Evolutionary conservation across 257 asterid species (phyloP), one percentile per base, ranked within the genome.

Genomic region (Nicotiana tomentosiformis): DNA sequence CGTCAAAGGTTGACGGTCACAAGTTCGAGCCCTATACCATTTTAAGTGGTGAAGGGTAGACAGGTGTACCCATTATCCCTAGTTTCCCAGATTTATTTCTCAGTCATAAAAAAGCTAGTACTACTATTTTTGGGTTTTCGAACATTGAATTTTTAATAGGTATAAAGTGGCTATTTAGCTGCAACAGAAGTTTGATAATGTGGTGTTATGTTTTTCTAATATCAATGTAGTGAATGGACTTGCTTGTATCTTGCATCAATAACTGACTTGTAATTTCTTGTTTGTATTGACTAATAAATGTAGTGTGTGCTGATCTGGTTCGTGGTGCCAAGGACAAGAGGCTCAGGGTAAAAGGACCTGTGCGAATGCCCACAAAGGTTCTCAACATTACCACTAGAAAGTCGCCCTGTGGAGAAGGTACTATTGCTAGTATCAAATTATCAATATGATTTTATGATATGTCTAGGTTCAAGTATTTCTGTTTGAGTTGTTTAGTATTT

Each of bases 371-470:
- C 5, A 92, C 93, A 4, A 92, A 91, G 91, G 92, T 90, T 86
- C 95, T 92, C 15, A 58, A 78, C 77, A 92, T 92, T 78, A 92
- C 93, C 33, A 92, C 97, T 12, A 89, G 97, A 88, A 92, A 92
- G 83, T 88, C 97, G 26, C 95, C 95, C 1, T 92, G 95, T 78
- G 95, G 95, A 68, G 93, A 92, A 92, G 95, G 93, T 91, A 43
- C n/a, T 20, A 85, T 4, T 60, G 10, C 9, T 67, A 43, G 12
- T 58, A 43, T 43, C 51, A 43, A 43, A 9, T 82, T 15, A 46
- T 58, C 58, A 11, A 49, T 66, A 20, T 14, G 17, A 15, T 57
- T 10, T 33, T 43, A 5, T 72, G 79, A 72, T 72, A 43, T 7
- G 2, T 14, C n/a, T 12, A 23, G 33, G n/a, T 29, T 10, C 79